Evolutionary conservation across 1,139 yeast genomes (phyloP), one percentile per base, ranked within the genome.

Genomic region (Hemisphaericaspora lyxosophila): DNA sequence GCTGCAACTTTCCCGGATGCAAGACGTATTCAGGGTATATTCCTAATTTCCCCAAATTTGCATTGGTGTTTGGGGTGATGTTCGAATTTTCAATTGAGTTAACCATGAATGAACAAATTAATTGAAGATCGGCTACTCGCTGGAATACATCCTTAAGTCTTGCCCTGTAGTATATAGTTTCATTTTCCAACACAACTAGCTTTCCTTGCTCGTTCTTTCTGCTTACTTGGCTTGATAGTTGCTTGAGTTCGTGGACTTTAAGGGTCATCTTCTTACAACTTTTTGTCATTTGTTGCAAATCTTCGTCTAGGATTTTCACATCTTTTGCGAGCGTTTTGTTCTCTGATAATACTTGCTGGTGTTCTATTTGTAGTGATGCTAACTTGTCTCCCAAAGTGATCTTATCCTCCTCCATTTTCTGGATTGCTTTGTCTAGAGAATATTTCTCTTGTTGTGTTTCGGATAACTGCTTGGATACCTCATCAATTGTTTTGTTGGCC

Each of bases 51-150:
- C 70, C 68, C 38, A 78, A 55, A 46, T 69, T 68, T 29, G 60
- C 58, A 38, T 77, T 56, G 42, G 73, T 80, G 9, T 27, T 16
- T 15, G 19, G 15, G 36, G 60, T 51, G 3, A 60, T 54, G 40
- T 70, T 70, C 11, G 77, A 70, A 35, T 68, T 65, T 39, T 66
- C 68, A 31, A 80, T 66, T 16, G 80, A 70, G 33, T 65, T 55
- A 36, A 69, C 57, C 42, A 76, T 66, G 50, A 71, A 80, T 11
- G 64, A 53, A 46, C 79, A 75, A 69, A 79, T 69, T 48, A 75
- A 65, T 43, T 64, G 67, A 44, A 80, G 67, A 50, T 82, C 87
- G 28, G 64, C 59, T 40, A 74, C 59, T 50, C 62, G 58, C 41
- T 67, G 31, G 42, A 60, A 62, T 36, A 64, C 45, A 41, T 70